Evolutionary conservation across 169 alveolate species (phyloP).

Genomic region (Eimeria maxima): DNA sequence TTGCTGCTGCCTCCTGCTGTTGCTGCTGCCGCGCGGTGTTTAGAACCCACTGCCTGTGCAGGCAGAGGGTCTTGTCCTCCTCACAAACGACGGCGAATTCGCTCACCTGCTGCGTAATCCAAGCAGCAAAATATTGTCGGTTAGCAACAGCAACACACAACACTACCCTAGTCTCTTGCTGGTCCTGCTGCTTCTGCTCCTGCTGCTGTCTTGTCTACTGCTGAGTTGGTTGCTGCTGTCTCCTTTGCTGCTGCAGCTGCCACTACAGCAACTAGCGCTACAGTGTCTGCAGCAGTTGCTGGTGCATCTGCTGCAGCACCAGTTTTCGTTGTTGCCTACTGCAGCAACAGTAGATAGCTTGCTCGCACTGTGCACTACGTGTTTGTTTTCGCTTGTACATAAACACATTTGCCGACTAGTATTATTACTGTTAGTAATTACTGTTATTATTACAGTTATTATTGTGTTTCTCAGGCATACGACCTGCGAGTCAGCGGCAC

Average conservation of each 20-base stretch:
- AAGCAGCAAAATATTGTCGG: constrained; percentile 51
- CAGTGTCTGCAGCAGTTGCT: not conserved
- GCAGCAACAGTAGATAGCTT: too few relatives aligned
- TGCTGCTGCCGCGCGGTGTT: not conserved
- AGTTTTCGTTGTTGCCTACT: too few relatives aligned
- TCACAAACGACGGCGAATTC: constrained; percentile 80
- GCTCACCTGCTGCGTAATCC: constrained; percentile 75
- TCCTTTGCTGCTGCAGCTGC: not conserved
- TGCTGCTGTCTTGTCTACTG: not conserved
- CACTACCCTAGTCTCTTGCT: not conserved
- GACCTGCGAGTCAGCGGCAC: constrained; percentile 49
- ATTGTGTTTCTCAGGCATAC: not conserved
- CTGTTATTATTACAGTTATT: too few relatives aligned
- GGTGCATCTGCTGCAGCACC: not conserved
- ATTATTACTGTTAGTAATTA: too few relatives aligned
- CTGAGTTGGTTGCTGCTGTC: not conserved
- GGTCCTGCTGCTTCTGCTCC: not conserved
- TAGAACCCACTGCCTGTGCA: constrained; percentile 68
- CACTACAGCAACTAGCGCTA: not conserved
- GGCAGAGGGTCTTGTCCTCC: constrained; percentile 80
- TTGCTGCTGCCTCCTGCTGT: not conserved
- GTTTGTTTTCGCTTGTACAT: too few relatives aligned
- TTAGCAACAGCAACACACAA: not conserved
- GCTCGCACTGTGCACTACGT: too few relatives aligned
- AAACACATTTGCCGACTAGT: too few relatives aligned